Evolutionary conservation across 495 filamentous ascomycete species (phyloP).

Genomic region (Bacidia gigantensis): DNA sequence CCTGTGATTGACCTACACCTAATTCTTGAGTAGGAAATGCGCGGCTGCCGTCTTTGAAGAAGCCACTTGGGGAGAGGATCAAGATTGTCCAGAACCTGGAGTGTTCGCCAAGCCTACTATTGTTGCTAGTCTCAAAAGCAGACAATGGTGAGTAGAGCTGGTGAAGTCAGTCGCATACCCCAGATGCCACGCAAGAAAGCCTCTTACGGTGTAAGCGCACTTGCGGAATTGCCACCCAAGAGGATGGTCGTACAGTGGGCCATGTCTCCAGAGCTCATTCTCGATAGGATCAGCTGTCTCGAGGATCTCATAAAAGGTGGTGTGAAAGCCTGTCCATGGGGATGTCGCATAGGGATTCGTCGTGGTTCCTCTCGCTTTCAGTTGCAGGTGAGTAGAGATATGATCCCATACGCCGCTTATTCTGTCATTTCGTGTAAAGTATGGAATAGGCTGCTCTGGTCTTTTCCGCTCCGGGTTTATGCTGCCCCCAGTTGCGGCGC

Average conservation of each 20-base stretch:
- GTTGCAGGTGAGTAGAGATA: conserved; percentile 13
- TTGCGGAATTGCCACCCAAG: conserved; percentile 19
- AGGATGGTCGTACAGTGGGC: conserved; percentile 18
- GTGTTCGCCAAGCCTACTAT: neutral
- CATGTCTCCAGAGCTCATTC: conserved; percentile 19
- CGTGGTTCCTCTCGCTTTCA: conserved; percentile 11
- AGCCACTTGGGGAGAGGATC: conserved; percentile 16
- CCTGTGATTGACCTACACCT: conserved; percentile 12
- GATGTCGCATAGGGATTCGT: conserved; percentile 11
- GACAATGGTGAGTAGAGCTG: conserved; percentile 12
- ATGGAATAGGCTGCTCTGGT: conserved; percentile 14
- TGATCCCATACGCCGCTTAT: conserved; percentile 17
- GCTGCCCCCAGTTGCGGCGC: conserved; percentile 16
- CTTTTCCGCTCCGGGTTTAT: conserved; percentile 4
- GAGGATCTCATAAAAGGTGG: conserved; percentile 17
- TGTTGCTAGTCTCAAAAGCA: neutral
- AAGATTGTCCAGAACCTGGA: conserved; percentile 15
- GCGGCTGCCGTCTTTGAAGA: conserved; percentile 16
- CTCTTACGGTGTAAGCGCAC: conserved; percentile 17
- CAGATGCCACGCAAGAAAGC: neutral
- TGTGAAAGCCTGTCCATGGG: conserved; percentile 15
- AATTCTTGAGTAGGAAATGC: conserved; percentile 16
- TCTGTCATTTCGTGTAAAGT: conserved; percentile 13
- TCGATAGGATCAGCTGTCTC: conserved; percentile 11
- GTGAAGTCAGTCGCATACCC: neutral